These are phyloP conservation scores for Quercus robur DNA, from an alignment of 306 rosid species.

Conservation along the genomic window DNA sequence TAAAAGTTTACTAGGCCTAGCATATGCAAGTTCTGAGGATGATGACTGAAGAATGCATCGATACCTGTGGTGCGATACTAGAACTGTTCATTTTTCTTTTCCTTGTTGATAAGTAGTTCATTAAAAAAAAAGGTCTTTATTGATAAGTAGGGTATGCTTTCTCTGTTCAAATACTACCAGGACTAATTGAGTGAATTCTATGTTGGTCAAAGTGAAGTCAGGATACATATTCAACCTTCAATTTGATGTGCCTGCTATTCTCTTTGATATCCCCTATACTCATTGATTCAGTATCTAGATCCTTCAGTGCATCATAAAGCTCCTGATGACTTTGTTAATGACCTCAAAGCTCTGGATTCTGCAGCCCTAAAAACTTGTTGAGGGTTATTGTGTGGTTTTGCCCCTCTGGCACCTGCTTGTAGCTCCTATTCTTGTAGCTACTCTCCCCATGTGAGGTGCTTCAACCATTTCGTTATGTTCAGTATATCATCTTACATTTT, in stretches of 20 bases:
- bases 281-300: neutral
- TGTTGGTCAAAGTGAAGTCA: neutral
- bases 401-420: neutral
- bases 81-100: neutral
- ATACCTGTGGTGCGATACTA: neutral
- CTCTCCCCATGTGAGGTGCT: neutral
- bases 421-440: neutral
- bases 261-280: neutral
- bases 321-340: neutral
- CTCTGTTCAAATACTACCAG: conserved; percentile 6
- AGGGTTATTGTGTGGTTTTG: neutral
- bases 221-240: conserved; percentile 6
- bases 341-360: neutral
- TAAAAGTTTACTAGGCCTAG: conserved; percentile 71
- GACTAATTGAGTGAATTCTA: conserved; percentile 3
- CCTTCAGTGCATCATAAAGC: neutral
- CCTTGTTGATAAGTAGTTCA: conserved; percentile 19
- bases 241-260: conserved; percentile 17
- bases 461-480: too few species aligned
- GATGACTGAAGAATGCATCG: conserved; percentile 50
- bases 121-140: neutral
- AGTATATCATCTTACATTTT: too few species aligned
- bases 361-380: neutral
- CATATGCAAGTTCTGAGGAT: conserved; percentile 86
- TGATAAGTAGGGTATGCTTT: conserved; percentile 25